Percentiles rank a stretch among this genome's conserved stretches.
phyloP scores from a whole-genome alignment of 768 basidiomycete genomes.

The Hygrocybe punicea region DNA sequence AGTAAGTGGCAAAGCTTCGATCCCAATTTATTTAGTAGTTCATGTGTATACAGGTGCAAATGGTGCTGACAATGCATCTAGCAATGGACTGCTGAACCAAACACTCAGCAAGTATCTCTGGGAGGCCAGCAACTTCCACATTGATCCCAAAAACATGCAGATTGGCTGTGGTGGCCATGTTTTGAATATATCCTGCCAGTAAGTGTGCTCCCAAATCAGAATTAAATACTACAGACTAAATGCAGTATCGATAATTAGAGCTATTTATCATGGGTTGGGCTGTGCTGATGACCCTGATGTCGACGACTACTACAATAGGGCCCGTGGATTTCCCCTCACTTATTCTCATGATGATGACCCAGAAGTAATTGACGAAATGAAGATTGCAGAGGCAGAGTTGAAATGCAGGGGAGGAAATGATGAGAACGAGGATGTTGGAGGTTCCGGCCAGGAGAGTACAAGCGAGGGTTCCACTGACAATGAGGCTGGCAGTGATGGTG shows the following conservation, averaged over 20 bases:
- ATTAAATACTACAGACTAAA: background rate
- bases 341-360: too few relatives aligned
- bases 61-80: background rate
- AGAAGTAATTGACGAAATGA: too few relatives aligned
- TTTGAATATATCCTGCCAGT: background rate
- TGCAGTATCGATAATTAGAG: background rate
- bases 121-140: background rate
- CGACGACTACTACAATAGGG: background rate
- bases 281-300: background rate
- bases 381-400: background rate
- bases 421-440: background rate
- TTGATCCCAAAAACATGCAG: background rate
- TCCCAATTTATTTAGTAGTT: background rate
- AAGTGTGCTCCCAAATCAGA: background rate
- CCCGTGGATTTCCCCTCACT: background rate
- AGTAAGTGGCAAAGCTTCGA: background rate
- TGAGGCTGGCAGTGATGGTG: background rate
- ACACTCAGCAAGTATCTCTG: slow-evolving; percentile 1
- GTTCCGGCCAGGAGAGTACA: background rate
- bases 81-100: background rate
- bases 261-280: background rate
- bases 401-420: background rate
- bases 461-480: background rate
- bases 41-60: background rate
- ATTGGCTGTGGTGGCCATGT: background rate